Base-by-base conservation (phyloP, 345 rosid species). In the Pistacia atlantica region DNA sequence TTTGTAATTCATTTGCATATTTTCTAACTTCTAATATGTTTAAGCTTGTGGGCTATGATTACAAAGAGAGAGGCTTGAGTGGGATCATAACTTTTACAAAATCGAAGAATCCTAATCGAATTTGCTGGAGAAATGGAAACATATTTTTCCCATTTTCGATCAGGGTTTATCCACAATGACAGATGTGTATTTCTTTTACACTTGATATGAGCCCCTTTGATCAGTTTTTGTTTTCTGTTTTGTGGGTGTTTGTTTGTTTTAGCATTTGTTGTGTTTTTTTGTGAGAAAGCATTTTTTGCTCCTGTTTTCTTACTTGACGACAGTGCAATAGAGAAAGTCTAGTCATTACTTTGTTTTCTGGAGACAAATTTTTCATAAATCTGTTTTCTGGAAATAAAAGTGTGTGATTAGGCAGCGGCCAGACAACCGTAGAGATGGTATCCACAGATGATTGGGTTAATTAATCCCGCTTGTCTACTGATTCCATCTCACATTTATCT, bases 351-450 rank as follows among this genome's bases (percentile, higher is more conserved):
- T 54, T 14, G 56, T 62, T 67, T 63, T 73, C 65, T 6, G 35
- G 52, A 42, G 67, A 67, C 67, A 61, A 3, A 22, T 55, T 56
- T 45, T 12, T 12, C 10, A 17, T 20, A 59, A 48, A 13, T 46
- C 48, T 69, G 73, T 74, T 77, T 13, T 65, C 51, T 35, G 51
- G 69, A 33, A 64, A 48, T 20, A 13, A 14, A 8, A 57, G 8
- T 51, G 9, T 37, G 67, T 18, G 74, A 73, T 80, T n/a, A 79
- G 87, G 85, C 86, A 67, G 84, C 88, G 92, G 90, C 85, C 90
- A 87, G 90, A 87, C 92, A 89, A 89, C 92, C 88, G 87, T 83
- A 85, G 89, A 22, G 84, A 85, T 87, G 90, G 79, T 67, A 80
- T 85, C 92, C 92, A 85, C 90, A 85, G 92, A 80, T 73, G 74